A percentile compares a stretch with the other conserved stretches of the same genome.
Evolutionary conservation across 305 asterid genomes (phyloP).

Genomic region (Fraxinus albicans): DNA sequence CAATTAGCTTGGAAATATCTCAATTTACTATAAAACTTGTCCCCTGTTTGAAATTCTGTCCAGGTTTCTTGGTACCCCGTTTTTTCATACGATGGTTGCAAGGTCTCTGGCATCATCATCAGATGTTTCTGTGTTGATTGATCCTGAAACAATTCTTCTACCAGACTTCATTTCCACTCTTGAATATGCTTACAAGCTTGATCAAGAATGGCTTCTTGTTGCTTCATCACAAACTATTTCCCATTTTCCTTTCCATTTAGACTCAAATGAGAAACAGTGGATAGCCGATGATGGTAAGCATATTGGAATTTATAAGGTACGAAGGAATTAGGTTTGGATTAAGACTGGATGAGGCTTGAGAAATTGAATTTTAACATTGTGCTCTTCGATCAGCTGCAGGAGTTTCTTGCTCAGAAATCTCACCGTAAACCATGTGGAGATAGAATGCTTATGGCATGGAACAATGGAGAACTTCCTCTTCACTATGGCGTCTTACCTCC

Average conservation of each 20-base stretch:
- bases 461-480: constrained; percentile 76
- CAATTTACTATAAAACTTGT: constrained; percentile 10
- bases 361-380: constrained; percentile 20
- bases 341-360: constrained; percentile 8
- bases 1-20: not conserved
- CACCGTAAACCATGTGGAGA: constrained; percentile 37
- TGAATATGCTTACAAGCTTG: constrained; percentile 69
- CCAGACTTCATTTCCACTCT: constrained; percentile 62
- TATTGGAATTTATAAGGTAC: constrained; percentile 48
- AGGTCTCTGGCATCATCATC: constrained; percentile 69
- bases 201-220: constrained; percentile 84
- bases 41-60: not conserved
- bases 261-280: constrained; percentile 56
- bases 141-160: constrained; percentile 75
- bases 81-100: constrained; percentile 92
- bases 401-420: constrained; percentile 37
- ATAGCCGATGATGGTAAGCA: constrained; percentile 46
- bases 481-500: constrained; percentile 88
- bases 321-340: constrained; percentile 26
- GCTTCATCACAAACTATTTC: constrained; percentile 52
- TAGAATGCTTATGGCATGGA: constrained; percentile 84
- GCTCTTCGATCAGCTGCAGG: constrained; percentile 66
- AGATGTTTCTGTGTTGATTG: constrained; percentile 68
- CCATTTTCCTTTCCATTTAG: constrained; percentile 56
- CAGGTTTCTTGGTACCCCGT: constrained; percentile 83